These are phyloP conservation scores for Tuber melanosporum DNA, from an alignment of 495 filamentous ascomycete species.

Conservation along the genomic window DNA sequence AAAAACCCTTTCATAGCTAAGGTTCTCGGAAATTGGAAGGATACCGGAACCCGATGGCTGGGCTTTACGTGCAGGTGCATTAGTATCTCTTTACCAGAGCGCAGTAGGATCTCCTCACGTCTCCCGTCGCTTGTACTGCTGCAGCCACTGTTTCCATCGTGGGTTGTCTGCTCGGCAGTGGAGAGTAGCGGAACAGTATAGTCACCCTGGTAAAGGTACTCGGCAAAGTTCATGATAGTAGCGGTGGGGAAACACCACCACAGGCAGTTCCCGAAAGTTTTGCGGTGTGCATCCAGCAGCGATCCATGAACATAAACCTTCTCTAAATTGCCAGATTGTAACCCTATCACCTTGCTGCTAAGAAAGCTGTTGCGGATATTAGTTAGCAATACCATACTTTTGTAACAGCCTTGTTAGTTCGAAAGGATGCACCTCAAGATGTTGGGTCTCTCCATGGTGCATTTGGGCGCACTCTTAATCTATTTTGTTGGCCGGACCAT, in stretches of 20 bases:
- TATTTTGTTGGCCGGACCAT: not conserved
- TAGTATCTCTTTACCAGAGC: not conserved
- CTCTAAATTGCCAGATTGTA: not conserved
- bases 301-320: not conserved
- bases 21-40: too few species aligned
- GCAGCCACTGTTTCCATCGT: too few species aligned
- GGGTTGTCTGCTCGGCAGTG: not conserved
- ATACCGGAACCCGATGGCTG: not conserved
- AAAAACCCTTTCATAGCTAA: not conserved
- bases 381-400: not conserved
- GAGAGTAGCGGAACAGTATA: conserved; percentile 10
- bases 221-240: conserved; percentile 8
- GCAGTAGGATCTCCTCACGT: not conserved
- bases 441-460: not conserved
- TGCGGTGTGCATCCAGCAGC: not conserved
- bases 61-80: not conserved
- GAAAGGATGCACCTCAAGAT: not conserved
- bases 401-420: not conserved
- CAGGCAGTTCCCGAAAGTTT: not conserved
- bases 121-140: not conserved
- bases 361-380: not conserved
- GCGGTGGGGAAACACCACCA: not conserved
- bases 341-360: not conserved
- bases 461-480: not conserved
- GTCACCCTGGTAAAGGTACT: conserved; percentile 15